These are phyloP conservation scores for Mortierella alpina DNA, from an alignment of 192 early-diverging fungal species.

Conservation along the genomic window DNA sequence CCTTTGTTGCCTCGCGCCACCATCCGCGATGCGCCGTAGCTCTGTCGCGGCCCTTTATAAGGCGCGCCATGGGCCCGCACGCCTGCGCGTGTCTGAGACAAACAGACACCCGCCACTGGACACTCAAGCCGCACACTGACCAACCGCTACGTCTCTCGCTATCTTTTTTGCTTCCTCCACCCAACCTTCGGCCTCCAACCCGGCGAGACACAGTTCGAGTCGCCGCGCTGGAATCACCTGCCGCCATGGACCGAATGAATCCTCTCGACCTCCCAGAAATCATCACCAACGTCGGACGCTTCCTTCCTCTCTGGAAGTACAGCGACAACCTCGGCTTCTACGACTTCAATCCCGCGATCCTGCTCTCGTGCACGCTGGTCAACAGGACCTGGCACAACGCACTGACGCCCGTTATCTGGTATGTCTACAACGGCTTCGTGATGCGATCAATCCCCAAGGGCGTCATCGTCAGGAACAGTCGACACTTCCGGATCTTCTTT, in stretches of 20 bases:
- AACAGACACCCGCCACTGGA: too few relatives aligned
- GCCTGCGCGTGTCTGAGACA: too few relatives aligned
- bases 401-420: constrained; percentile 39
- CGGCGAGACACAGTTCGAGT: background rate
- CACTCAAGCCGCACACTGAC: too few relatives aligned
- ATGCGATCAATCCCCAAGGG: constrained; percentile 30
- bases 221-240: too few relatives aligned
- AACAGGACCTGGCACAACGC: constrained; percentile 42
- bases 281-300: constrained; percentile 32
- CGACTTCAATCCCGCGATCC: constrained; percentile 28
- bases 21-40: too few relatives aligned
- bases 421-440: constrained; percentile 31
- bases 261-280: constrained; percentile 45
- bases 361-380: constrained; percentile 26
- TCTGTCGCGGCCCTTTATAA: too few relatives aligned
- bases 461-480: constrained; percentile 36
- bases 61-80: too few relatives aligned
- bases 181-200: background rate
- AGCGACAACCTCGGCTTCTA: constrained; percentile 33
- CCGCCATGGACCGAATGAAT: constrained; percentile 6
- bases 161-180: background rate
- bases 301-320: constrained; percentile 44
- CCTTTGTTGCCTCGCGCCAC: too few relatives aligned
- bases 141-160: background rate
- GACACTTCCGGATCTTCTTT: constrained; percentile 28